phyloP scores from a whole-genome alignment of 768 basidiomycete genomes.

The Cantharellus anzutake region DNA sequence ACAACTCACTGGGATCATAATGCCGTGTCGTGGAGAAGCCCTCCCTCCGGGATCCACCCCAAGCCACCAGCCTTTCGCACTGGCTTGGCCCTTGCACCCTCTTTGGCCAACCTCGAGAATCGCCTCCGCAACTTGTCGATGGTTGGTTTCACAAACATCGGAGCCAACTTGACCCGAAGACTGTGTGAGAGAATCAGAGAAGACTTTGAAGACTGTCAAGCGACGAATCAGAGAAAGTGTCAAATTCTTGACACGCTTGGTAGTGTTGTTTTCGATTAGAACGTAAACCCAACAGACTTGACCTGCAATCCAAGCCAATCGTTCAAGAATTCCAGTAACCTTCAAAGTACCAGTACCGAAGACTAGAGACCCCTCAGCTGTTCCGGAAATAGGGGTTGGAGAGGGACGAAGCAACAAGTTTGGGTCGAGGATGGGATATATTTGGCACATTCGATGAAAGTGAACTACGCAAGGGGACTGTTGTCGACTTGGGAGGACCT shows the following conservation, averaged over 20 bases:
- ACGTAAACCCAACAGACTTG: slow-evolving; percentile 54
- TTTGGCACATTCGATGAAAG: background rate
- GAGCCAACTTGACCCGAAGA: slow-evolving; percentile 20
- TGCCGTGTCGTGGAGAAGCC: slow-evolving; percentile 43
- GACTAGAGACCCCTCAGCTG: slow-evolving; percentile 35
- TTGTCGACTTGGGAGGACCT: background rate
- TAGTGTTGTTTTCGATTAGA: slow-evolving; percentile 44
- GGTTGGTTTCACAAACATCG: slow-evolving; percentile 42
- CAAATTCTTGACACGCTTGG: slow-evolving; percentile 44
- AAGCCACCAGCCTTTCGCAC: slow-evolving; percentile 79
- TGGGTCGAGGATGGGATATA: background rate
- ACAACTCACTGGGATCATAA: slow-evolving; percentile 52
- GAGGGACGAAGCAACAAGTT: slow-evolving; percentile 35
- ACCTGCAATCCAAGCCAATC: slow-evolving; percentile 66
- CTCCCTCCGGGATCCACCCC: slow-evolving; percentile 49
- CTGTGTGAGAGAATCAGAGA: slow-evolving; percentile 29
- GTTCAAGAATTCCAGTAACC: slow-evolving; percentile 46
- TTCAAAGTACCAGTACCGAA: slow-evolving; percentile 46
- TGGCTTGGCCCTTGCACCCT: slow-evolving; percentile 47
- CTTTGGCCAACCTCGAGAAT: slow-evolving; percentile 46
- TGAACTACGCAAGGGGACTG: background rate
- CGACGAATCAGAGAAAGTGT: slow-evolving; percentile 45
- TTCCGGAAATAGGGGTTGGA: slow-evolving; percentile 34
- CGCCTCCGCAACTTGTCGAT: slow-evolving; percentile 46
- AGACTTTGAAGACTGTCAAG: slow-evolving; percentile 31